Percentiles rank a stretch among this genome's conserved stretches.
Evolutionary conservation across 2,329 filamentous ascomycete genomes (phyloP).

Genomic region (Pseudogymnoascus sp.): DNA sequence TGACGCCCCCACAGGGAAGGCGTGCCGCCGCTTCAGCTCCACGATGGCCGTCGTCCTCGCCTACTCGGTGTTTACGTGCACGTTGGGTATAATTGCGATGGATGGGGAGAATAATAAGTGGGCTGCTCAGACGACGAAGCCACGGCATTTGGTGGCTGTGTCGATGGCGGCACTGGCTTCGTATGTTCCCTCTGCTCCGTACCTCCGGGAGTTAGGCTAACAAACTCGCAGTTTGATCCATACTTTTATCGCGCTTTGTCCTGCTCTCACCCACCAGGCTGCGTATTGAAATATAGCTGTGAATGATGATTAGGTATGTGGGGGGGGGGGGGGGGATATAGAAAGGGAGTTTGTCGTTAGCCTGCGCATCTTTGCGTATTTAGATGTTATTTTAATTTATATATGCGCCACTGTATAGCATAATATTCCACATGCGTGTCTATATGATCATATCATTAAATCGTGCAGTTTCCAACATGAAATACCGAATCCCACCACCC

Average conservation of each 20-base stretch:
- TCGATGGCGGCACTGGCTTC: neutral
- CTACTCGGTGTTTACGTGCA: neutral
- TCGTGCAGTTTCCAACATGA: too few relatives aligned
- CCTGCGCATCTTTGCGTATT: neutral
- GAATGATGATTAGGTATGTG: neutral
- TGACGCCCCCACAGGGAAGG: neutral
- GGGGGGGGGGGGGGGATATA: neutral
- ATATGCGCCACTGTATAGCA: neutral
- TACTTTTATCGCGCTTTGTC: neutral
- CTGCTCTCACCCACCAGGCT: neutral
- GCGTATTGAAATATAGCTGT: neutral
- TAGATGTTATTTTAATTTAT: neutral
- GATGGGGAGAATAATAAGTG: neutral
- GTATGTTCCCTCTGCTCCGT: neutral
- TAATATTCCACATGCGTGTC: neutral
- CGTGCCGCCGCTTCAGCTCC: neutral
- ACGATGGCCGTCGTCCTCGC: neutral
- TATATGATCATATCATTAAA: neutral
- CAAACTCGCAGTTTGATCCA: neutral
- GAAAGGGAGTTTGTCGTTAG: neutral
- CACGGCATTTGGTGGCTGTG: neutral
- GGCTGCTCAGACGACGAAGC: neutral
- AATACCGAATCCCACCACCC: too few relatives aligned
- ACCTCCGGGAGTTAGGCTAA: neutral
- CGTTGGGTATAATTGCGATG: neutral